phyloP scores from a whole-genome alignment of 805 yeast species.

The Sungouiella thailandica region DNA sequence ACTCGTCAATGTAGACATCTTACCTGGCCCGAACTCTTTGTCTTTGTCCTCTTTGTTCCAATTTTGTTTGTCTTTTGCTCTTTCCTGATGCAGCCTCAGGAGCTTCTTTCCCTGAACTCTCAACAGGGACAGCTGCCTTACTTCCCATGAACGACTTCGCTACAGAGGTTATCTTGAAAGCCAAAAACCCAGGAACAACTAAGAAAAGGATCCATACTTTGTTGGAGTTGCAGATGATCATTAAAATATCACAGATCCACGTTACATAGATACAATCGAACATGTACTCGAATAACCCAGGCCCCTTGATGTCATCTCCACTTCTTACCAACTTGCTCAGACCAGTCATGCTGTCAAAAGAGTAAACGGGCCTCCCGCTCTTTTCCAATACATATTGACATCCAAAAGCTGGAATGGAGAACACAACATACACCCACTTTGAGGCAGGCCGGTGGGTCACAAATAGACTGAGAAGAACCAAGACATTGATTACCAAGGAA shows the following conservation, averaged over 20 bases:
- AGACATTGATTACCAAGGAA: constrained; percentile 17
- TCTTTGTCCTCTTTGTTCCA: constrained; percentile 12
- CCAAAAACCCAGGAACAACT: constrained; percentile 50
- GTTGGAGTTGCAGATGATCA: constrained; percentile 50
- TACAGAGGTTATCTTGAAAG: constrained; percentile 41
- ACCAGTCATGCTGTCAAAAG: constrained; percentile 29
- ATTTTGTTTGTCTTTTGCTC: constrained; percentile 15
- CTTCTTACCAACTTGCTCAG: constrained; percentile 37
- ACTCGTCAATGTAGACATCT: too few species aligned
- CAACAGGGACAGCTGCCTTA: constrained; percentile 1
- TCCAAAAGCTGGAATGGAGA: constrained; percentile 35
- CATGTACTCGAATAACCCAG: constrained; percentile 68
- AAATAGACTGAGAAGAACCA: constrained; percentile 9
- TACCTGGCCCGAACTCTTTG: constrained; percentile 6
- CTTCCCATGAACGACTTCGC: constrained; percentile 18
- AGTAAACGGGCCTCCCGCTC: constrained; percentile 56
- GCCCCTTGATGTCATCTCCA: constrained; percentile 58
- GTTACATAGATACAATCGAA: constrained; percentile 68
- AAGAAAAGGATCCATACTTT: constrained; percentile 54
- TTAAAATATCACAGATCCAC: constrained; percentile 50
- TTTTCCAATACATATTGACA: constrained; percentile 51
- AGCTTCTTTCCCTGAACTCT: neutral
- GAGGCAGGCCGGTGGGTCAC: constrained; percentile 11
- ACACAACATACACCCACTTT: constrained; percentile 21
- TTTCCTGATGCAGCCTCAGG: constrained; percentile 4